Evolutionary conservation across 1,139 yeast species (phyloP).

Genomic region (Candida neerlandica): DNA sequence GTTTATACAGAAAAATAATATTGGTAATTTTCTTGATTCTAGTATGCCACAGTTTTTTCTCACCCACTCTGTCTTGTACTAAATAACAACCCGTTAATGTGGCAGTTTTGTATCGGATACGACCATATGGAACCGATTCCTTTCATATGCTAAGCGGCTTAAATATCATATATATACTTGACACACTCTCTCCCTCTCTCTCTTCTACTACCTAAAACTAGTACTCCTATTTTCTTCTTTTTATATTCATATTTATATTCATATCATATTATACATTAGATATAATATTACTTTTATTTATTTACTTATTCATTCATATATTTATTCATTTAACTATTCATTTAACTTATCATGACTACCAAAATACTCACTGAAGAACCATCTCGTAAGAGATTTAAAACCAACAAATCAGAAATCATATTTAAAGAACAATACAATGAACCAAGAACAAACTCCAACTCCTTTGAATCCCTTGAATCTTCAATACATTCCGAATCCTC

Average conservation of each 20-base stretch:
- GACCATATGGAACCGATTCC: too few species aligned
- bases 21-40: too few species aligned
- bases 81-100: neutral
- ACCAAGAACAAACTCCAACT: neutral
- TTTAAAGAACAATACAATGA: constrained; percentile 3
- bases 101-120: too few species aligned
- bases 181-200: too few species aligned
- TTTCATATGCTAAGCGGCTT: too few species aligned
- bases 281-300: neutral
- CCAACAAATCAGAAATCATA: constrained; percentile 8
- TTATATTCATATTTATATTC: too few species aligned
- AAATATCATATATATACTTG: too few species aligned
- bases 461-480: neutral
- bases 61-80: too few species aligned
- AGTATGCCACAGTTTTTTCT: too few species aligned
- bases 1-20: too few species aligned
- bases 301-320: neutral
- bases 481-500: neutral
- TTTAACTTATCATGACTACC: neutral
- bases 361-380: constrained; percentile 10
- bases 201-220: neutral
- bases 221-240: too few species aligned
- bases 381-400: constrained; percentile 14
- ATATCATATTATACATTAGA: too few species aligned
- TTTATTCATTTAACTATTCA: neutral